Evolutionary conservation across 192 early-diverging fungal species (phyloP).

Genomic region (Thamnidium elegans): DNA sequence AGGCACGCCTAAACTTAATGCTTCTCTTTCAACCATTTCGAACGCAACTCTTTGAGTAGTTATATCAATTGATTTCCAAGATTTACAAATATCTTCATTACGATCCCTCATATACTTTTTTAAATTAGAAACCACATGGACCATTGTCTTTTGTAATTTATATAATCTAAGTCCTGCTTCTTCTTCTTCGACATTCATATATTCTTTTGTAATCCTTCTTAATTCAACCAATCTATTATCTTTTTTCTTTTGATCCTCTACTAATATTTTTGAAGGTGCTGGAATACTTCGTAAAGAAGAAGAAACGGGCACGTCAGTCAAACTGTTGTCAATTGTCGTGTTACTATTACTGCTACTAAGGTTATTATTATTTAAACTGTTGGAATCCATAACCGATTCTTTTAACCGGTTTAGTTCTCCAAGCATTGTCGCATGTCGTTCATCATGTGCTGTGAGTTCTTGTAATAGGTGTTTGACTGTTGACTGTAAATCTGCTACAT

Average conservation of each 20-base stretch:
- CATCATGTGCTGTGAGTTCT: too few species aligned
- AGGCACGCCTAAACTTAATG: not conserved
- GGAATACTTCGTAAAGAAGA: slow-evolving; percentile 1
- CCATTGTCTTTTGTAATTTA: slow-evolving; percentile 14
- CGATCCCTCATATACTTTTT: slow-evolving; percentile 10
- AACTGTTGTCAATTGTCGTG: not conserved
- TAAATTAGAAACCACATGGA: slow-evolving; percentile 5
- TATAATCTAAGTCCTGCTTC: slow-evolving; percentile 7
- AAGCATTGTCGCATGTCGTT: too few species aligned
- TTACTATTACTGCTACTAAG: not conserved
- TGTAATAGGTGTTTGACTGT: too few species aligned
- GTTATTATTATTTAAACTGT: too few species aligned
- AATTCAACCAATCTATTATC: slow-evolving; percentile 4
- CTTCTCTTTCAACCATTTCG: slow-evolving; percentile 11
- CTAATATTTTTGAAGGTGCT: slow-evolving; percentile 3
- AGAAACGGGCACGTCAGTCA: not conserved
- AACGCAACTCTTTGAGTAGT: slow-evolving; percentile 8
- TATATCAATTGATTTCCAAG: slow-evolving; percentile 11
- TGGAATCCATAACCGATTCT: too few species aligned
- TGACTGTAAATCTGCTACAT: too few species aligned
- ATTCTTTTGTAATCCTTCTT: not conserved
- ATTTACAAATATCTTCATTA: slow-evolving; percentile 1
- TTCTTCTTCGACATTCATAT: slow-evolving; percentile 9
- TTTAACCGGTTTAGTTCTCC: too few species aligned
- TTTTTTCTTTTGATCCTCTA: slow-evolving; percentile 10